A percentile compares a stretch with the other conserved stretches of the same genome.
Conservation (phyloP, 345 rosid genomes). For the Ceriops decandra region DNA sequence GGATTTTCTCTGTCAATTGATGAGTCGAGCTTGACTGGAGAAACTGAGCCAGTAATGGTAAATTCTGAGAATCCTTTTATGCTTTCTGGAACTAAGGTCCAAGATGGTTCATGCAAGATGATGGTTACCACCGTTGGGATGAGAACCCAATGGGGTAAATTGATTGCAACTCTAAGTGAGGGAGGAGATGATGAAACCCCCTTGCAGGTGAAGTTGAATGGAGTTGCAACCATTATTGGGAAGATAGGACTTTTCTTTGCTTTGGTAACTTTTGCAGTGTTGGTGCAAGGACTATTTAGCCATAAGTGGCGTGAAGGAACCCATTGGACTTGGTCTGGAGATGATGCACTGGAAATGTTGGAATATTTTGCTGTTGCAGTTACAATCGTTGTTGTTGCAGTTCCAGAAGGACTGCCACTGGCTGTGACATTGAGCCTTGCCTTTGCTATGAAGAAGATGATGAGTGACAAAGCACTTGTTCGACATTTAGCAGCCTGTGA, state of each 20-base stretch:
- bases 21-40: conserved; percentile 89
- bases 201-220: conserved; percentile 85
- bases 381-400: conserved; percentile 94
- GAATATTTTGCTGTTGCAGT: conserved; percentile 90
- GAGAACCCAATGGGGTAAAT: conserved; percentile 97
- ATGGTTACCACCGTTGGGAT: conserved; percentile 83
- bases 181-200: conserved; percentile 98
- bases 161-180: conserved; percentile 90
- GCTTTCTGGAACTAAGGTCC: conserved; percentile 89
- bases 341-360: conserved; percentile 66
- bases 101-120: conserved; percentile 95
- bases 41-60: conserved; percentile 79
- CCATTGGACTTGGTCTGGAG: conserved; percentile 66
- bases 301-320: conserved; percentile 47
- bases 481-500: conserved; percentile 93
- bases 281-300: conserved; percentile 66
- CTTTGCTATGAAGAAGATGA: conserved; percentile 97
- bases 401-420: conserved; percentile 92
- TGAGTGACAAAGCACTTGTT: conserved; percentile 94
- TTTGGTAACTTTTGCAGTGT: conserved; percentile 71
- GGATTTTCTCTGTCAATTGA: conserved; percentile 85
- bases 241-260: conserved; percentile 84
- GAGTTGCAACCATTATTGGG: conserved; percentile 89
- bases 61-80: conserved; percentile 62
- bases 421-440: conserved; percentile 97